Evolutionary conservation across 331 rosid species (phyloP), one percentile per base, ranked within the genome.

Genomic region (Dryas integrifolia): DNA sequence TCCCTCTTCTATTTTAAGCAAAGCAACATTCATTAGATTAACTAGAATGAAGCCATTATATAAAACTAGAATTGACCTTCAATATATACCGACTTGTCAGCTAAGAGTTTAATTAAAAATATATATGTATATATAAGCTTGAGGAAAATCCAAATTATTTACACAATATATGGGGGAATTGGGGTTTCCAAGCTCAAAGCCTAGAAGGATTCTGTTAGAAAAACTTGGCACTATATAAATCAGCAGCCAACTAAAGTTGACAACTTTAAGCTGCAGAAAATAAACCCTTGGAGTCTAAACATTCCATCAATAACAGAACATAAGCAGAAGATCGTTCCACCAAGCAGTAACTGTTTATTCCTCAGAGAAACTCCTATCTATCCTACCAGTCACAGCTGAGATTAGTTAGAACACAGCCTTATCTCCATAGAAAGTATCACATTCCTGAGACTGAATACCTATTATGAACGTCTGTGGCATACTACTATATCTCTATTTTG

Each of bases 351-450:
- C 21, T 6, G 24, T 11, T 43, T 43, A 56, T 70, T 10, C 60
- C 38, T 38, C 43, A 3, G 48, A 4, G 35, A 40, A 69, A 53
- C 41, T 52, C 49, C 61, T 21, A 53, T 5, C 5, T 4, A 55
- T 7, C 43, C 52, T 41, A 41, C 50, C 58, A 10, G 73, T 40
- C 52, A 16, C 73, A 69, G 26, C 49, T 52, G 13, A 69, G 39
- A 52, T 40, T 15, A 3, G 73, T 69, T 16, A 13, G 39, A 52
- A 69, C 62, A 69, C 4, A n/a, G 38, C 62, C 38, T 49, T 16
- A 52, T 7, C 73, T 39, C 73, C 3, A 69, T 52, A 39, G 48
- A 69, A 69, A 3, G 10, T 43, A 52, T 51, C 1, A 51, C 62
- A 62, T 62, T 62, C 7, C 49, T 12, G 4, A 39, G 12, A 44